These are phyloP conservation scores for Pichia pseudocactophila DNA, from an alignment of 805 yeast species.

Conservation along the genomic window DNA sequence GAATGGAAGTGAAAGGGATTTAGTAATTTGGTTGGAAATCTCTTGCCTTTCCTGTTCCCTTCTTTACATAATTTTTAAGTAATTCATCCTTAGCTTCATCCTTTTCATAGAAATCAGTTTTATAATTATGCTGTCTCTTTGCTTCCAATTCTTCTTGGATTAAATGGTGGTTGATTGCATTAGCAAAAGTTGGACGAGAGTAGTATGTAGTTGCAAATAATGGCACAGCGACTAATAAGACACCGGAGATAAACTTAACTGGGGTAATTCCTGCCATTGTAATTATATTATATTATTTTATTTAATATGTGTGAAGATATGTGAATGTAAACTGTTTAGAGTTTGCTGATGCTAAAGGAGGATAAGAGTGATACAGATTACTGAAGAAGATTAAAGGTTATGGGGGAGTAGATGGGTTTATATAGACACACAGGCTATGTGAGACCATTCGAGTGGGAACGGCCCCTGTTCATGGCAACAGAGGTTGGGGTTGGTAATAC, in stretches of 20 bases:
- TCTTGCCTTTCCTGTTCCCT: conserved; percentile 26
- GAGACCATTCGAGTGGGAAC: too few relatives aligned
- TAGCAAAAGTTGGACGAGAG: conserved; percentile 30
- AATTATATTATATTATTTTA: not conserved
- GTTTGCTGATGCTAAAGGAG: too few relatives aligned
- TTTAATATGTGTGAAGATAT: not conserved
- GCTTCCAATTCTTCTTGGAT: conserved; percentile 27
- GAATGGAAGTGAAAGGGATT: too few relatives aligned
- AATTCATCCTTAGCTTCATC: conserved; percentile 19
- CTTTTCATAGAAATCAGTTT: conserved; percentile 20
- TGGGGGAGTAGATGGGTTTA: too few relatives aligned
- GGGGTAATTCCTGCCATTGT: conserved; percentile 24
- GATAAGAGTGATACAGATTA: too few relatives aligned
- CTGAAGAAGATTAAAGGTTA: too few relatives aligned
- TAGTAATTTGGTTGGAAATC: conserved; percentile 13
- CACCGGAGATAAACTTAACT: conserved; percentile 22
- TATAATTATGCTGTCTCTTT: conserved; percentile 20
- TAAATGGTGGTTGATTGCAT: conserved; percentile 27
- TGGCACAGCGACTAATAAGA: conserved; percentile 25
- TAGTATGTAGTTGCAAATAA: conserved; percentile 17
- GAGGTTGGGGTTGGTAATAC: too few relatives aligned
- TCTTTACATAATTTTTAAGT: conserved; percentile 19
- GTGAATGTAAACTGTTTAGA: not conserved
- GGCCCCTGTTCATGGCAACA: too few relatives aligned
- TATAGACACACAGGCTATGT: too few relatives aligned